Evolutionary conservation across 2,329 filamentous ascomycete genomes (phyloP).

Genomic region (Penicillium sp.): DNA sequence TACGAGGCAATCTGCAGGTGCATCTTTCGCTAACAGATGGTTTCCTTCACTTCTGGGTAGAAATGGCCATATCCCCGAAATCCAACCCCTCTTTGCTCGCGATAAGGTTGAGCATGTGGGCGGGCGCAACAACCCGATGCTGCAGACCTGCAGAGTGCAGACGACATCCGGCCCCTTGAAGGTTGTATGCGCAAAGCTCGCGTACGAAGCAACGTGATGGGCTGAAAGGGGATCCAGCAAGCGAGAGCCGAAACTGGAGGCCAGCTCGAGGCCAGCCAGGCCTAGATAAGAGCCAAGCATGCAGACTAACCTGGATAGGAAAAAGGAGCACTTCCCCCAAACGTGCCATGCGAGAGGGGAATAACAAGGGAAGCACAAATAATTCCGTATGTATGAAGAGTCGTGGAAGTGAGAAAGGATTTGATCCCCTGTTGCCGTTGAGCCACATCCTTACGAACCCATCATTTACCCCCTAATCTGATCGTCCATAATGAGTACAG

Average conservation of each 20-base stretch:
- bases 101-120: constrained; percentile 5
- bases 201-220: neutral
- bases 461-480: neutral
- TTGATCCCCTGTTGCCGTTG: neutral
- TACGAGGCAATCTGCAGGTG: too few relatives aligned
- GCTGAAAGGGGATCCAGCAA: neutral
- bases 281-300: constrained; percentile 17
- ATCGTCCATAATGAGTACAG: neutral
- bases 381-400: neutral
- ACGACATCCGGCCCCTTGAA: neutral
- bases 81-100: neutral
- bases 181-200: neutral
- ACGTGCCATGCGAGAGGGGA: neutral
- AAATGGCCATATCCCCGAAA: neutral
- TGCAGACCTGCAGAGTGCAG: neutral
- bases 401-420: neutral
- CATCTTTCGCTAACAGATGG: too few relatives aligned
- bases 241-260: neutral
- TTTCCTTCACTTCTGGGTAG: neutral
- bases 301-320: constrained; percentile 19
- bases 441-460: neutral
- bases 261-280: neutral
- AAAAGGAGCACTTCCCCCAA: constrained; percentile 13
- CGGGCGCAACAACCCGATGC: neutral
- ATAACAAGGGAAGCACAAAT: neutral